Evolutionary conservation across 495 filamentous ascomycete genomes (phyloP), one percentile per base, ranked within the genome.

Genomic region (Cenococcum geophilum): DNA sequence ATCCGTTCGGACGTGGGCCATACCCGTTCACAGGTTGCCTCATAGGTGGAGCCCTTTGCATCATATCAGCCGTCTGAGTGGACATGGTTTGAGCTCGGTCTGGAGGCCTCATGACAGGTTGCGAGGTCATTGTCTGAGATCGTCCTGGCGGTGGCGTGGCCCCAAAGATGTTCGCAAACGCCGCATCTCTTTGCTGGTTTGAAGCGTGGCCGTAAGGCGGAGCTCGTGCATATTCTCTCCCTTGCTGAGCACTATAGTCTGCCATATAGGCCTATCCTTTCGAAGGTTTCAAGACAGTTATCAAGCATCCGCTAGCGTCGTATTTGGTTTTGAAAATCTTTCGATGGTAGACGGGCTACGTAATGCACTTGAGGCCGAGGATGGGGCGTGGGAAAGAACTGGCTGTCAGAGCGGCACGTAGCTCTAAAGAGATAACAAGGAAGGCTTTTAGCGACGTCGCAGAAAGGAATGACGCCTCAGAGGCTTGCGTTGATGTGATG

Each of bases 101-200:
- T 22, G 88, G 87, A 51, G 88, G 81, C 59, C 71, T 78, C 64
- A 77, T 80, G 69, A 70, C 68, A 18, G 80, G 72, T 60, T 83
- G 76, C 56, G 88, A 88, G 54, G 86, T 85, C 89, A 96, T 95
- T 22, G 91, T 96, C 59, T 95, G 87, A 35, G 91, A 87, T 68
- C 92, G 83, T 18, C 92, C 91, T 49, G 89, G 89, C 40, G 88
- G 89, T 89, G 53, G 88, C 83, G 27, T 32, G 69, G 85, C 84
- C 63, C 93, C 93, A 70, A 99, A 99, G 67, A 99, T 99, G 76
- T 91, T 89, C 58, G 88, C 89, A 75, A 95, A 98, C 36, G 92
- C 93, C 68, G 89, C 91, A 81, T 98, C 92, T 76, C 93, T 85
- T 75, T 95, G 89, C 68, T 82, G 80, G 71, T 83, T 82, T 53